A percentile compares a stretch with the other conserved stretches of the same genome.
Evolutionary conservation across 768 basidiomycete species (phyloP).

Genomic region (Auricularia sp.): DNA sequence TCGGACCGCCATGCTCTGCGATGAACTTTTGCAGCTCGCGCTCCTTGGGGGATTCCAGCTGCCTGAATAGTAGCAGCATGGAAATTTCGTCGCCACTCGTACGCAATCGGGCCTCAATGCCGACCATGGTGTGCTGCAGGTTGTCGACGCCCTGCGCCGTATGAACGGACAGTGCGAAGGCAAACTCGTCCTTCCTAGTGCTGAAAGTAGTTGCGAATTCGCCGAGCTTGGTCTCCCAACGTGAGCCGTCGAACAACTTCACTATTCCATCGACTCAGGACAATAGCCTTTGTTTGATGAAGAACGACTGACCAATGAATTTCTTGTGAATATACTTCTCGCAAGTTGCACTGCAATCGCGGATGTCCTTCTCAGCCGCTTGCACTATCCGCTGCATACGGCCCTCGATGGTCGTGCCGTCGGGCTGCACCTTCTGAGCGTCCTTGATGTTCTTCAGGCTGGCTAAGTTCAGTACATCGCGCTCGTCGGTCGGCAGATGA

Average conservation of each 20-base stretch:
- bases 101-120: constrained; percentile 25
- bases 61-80: constrained; percentile 28
- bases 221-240: constrained; percentile 20
- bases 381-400: constrained; percentile 22
- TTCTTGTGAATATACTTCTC: constrained; percentile 37
- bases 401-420: constrained; percentile 23
- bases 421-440: constrained; percentile 18
- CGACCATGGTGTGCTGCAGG: constrained; percentile 8
- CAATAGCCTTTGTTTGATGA: too few relatives aligned
- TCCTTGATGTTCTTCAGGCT: constrained; percentile 24
- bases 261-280: neutral
- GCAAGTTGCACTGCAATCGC: constrained; percentile 33
- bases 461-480: neutral
- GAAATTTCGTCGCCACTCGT: constrained; percentile 21
- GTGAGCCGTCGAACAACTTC: constrained; percentile 15
- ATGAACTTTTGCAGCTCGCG: constrained; percentile 29
- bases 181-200: constrained; percentile 25
- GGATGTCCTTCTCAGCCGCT: constrained; percentile 30
- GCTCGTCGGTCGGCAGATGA: neutral
- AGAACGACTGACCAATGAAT: constrained; percentile 22
- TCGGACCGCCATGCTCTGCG: constrained; percentile 28
- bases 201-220: constrained; percentile 17
- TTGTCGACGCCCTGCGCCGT: constrained; percentile 19
- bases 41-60: constrained; percentile 31
- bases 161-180: constrained; percentile 28